Evolutionary conservation across 345 rosid genomes (phyloP).

Genomic region (Cardamine occulta): DNA sequence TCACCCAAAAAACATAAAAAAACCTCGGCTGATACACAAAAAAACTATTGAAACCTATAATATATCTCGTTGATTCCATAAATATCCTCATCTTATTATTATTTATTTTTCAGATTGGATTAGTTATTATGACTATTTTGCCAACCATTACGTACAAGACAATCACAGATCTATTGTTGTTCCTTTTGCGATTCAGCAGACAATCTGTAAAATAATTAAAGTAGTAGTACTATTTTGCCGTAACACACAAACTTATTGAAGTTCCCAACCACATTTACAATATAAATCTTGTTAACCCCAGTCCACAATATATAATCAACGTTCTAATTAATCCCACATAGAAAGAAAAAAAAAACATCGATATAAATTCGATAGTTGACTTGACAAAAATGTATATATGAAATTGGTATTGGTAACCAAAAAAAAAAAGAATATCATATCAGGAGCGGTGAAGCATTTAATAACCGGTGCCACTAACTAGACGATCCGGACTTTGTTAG

Average conservation of each 20-base stretch:
- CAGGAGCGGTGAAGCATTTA: conserved; percentile 21
- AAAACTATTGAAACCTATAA: no score
- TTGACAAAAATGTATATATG: neutral
- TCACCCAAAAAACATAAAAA: no score
- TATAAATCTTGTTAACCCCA: neutral
- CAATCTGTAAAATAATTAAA: conserved; percentile 21
- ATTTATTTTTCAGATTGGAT: neutral
- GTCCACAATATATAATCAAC: neutral
- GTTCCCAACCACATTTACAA: conserved; percentile 35
- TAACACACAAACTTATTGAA: neutral
- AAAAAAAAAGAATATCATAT: neutral
- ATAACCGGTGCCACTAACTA: conserved; percentile 15
- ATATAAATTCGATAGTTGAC: conserved; percentile 10
- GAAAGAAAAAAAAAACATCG: neutral
- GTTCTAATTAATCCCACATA: conserved; percentile 9
- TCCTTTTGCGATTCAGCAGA: conserved; percentile 3
- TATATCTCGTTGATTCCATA: neutral
- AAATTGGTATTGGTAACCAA: conserved; percentile 2
- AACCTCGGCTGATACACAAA: neutral
- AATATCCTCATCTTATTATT: neutral
- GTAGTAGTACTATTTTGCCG: neutral
- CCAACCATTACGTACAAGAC: conserved; percentile 2
- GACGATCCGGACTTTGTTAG: conserved; percentile 17
- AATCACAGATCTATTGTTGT: conserved; percentile 11
- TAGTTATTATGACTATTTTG: neutral